Evolutionary conservation across 208 protist species (phyloP), one percentile per base, ranked within the genome.

Genomic region (Trypanosoma melophagium): DNA sequence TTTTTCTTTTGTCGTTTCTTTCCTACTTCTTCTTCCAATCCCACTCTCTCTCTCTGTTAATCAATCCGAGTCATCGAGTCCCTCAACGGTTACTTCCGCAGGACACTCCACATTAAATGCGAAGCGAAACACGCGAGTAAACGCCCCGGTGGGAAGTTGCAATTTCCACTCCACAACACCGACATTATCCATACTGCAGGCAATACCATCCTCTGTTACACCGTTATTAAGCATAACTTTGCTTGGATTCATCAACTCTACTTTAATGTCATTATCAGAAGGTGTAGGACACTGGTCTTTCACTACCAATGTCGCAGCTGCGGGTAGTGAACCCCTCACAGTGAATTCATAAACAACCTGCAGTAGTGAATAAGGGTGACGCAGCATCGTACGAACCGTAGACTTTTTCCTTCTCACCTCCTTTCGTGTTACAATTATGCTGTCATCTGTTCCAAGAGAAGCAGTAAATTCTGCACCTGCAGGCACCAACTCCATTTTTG

Each of bases 261-360:
- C 76, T 24, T 28, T 60, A 35, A 84, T 60, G 17, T 81, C 71
- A 42, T 74, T 60, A 55, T 81, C 60, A n/a, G 67, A 66, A 9
- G 79, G 74, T 9, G 84, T 60, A 3, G 82, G 82, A 64, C 69
- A 87, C 54, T 87, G 81, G 63, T 87, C 82, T 28, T 63, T 65
- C 68, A 87, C 82, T 50, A 87, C 69, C 50, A 87, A 57, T 22
- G 64, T 71, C 60, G 75, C 52, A 44, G 71, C 66, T 12, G 25
- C 38, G 10, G 62, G 44, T 16, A 61, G 3, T 58, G 69, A 45
- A 25, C 58, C 57, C 16, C 60, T 65, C 22, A 70, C 71, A 38
- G 63, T 71, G 47, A 71, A 71, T 61, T 62, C 63, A 35, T 76
- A 76, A 38, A 58, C 57, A 51, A 66, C 59, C 8, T 76, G 50